These are phyloP conservation scores for Platanus orientalis DNA, from an alignment of 164 flowering plant species.

Conservation along the genomic window DNA sequence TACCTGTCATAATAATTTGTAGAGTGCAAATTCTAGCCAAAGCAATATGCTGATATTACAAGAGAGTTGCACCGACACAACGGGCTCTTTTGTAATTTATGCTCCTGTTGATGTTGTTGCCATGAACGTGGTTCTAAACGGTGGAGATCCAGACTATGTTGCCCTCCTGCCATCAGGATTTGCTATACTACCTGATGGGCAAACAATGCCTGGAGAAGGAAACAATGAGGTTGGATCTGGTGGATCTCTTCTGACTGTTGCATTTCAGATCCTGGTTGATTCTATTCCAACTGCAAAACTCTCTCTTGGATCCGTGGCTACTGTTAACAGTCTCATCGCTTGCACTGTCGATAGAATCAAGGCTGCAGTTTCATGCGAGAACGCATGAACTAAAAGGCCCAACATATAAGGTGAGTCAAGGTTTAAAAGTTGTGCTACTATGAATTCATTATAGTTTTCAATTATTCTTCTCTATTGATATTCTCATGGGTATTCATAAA, in stretches of 20 bases:
- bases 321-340: constrained; percentile 78
- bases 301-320: constrained; percentile 77
- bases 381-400: constrained; percentile 19
- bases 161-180: constrained; percentile 95
- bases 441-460: too few relatives aligned
- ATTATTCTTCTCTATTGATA: too few relatives aligned
- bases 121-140: constrained; percentile 80
- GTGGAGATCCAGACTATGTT: constrained; percentile 89
- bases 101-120: constrained; percentile 86
- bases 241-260: constrained; percentile 81
- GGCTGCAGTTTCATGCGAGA: constrained; percentile 51
- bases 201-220: constrained; percentile 24
- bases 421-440: background rate
- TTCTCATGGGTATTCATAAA: too few relatives aligned
- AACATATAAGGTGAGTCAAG: constrained; percentile 7
- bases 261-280: constrained; percentile 84
- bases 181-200: constrained; percentile 82
- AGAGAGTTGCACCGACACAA: constrained; percentile 76
- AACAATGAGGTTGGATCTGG: constrained; percentile 42
- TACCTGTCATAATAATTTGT: background rate
- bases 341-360: constrained; percentile 86
- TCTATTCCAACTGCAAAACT: constrained; percentile 84
- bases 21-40: constrained; percentile 88
- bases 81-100: constrained; percentile 80
- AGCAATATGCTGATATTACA: constrained; percentile 96